These are phyloP conservation scores for Ceratocystis destructans DNA, from an alignment of 2,329 filamentous ascomycete genomes.

Conservation along the genomic window DNA sequence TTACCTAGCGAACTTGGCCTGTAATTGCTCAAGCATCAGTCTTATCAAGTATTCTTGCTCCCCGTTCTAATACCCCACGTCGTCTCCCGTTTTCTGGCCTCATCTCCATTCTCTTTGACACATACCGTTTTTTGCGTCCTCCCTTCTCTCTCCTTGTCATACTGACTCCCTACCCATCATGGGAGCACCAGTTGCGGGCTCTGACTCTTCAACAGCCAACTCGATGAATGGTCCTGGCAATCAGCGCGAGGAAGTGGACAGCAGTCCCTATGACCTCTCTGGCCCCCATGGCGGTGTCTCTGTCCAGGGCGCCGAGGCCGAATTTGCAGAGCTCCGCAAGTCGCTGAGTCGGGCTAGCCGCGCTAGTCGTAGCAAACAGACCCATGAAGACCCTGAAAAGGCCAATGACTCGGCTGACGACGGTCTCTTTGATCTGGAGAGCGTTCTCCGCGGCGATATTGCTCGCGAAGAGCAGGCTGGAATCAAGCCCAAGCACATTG, in stretches of 20 bases:
- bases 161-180: slow-evolving; percentile 6
- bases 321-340: slow-evolving; percentile 54
- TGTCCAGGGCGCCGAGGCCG: slow-evolving; percentile 52
- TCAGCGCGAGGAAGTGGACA: slow-evolving; percentile 8
- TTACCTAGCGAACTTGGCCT: no score
- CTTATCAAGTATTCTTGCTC: background rate
- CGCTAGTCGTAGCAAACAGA: slow-evolving; percentile 30
- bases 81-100: background rate
- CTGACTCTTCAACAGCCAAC: slow-evolving; percentile 17
- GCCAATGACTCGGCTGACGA: slow-evolving; percentile 32
- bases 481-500: slow-evolving; percentile 67
- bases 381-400: slow-evolving; percentile 45
- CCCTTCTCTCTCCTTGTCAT: background rate
- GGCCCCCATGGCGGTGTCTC: slow-evolving; percentile 38
- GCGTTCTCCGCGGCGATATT: slow-evolving; percentile 55
- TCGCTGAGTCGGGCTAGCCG: slow-evolving; percentile 46
- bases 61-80: background rate
- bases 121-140: background rate
- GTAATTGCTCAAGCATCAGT: background rate
- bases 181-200: slow-evolving; percentile 14
- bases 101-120: background rate
- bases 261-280: slow-evolving; percentile 7
- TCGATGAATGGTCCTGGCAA: slow-evolving; percentile 12
- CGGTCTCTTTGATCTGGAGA: slow-evolving; percentile 58
- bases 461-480: slow-evolving; percentile 61